A percentile compares a stretch with the other conserved stretches of the same genome.
phyloP scores from a whole-genome alignment of 176 grass and related monocot species.

The Aegilops tauschii region DNA sequence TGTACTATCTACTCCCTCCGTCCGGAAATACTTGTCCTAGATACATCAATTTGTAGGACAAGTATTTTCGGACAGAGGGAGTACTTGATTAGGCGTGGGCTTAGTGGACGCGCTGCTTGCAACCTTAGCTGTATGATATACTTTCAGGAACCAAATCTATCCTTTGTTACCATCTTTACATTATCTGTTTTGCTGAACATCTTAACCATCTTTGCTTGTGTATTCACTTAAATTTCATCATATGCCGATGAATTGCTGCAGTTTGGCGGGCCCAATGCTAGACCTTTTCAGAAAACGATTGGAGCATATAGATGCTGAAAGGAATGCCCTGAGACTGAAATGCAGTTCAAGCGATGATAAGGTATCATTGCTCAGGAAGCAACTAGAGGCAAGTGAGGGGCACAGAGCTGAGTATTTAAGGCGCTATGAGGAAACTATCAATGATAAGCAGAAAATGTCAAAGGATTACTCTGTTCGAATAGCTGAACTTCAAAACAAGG shows the following conservation, averaged over 20 bases:
- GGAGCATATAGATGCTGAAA: constrained; percentile 75
- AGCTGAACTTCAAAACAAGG: constrained; percentile 75
- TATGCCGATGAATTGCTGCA: constrained; percentile 37
- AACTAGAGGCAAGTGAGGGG: constrained; percentile 79
- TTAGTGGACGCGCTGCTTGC: neutral
- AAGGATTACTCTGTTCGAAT: constrained; percentile 74
- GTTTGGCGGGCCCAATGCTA: constrained; percentile 77
- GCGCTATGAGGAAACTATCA: constrained; percentile 82
- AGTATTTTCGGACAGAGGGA: too few species aligned
- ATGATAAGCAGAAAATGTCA: constrained; percentile 93
- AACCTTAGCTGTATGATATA: neutral
- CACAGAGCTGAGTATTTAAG: constrained; percentile 83
- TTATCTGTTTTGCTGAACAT: constrained; percentile 7
- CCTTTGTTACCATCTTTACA: neutral
- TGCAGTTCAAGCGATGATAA: constrained; percentile 90
- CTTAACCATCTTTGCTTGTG: neutral
- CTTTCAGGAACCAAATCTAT: neutral
- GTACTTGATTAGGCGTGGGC: neutral
- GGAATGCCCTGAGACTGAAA: constrained; percentile 66
- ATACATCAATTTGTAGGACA: too few species aligned
- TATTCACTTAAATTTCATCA: constrained; percentile 7
- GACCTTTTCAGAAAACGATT: constrained; percentile 84
- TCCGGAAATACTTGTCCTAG: too few species aligned
- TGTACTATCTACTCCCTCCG: neutral
- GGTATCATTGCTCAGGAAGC: constrained; percentile 70